phyloP scores from a whole-genome alignment of 2,329 filamentous ascomycete species.

The Colletotrichum viniferum region DNA sequence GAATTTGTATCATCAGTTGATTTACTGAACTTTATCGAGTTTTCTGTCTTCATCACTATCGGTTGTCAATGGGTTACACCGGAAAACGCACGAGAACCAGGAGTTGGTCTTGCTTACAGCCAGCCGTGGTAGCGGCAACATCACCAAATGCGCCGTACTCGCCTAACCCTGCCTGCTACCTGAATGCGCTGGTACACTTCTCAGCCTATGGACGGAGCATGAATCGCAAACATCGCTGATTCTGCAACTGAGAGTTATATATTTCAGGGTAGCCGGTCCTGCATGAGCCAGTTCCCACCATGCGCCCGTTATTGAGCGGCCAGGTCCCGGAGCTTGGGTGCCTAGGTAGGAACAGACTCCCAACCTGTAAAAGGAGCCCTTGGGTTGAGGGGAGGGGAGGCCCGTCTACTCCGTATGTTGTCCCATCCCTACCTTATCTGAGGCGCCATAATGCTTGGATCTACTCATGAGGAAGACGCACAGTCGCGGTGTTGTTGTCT shows the following conservation, averaged over 20 bases:
- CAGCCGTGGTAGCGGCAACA: not conserved
- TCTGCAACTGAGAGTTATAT: not conserved
- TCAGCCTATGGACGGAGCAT: not conserved
- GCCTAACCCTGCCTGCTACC: not conserved
- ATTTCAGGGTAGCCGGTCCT: not conserved
- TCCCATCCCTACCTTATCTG: not conserved
- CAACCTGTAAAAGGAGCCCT: not conserved
- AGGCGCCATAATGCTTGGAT: not conserved
- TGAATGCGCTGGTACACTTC: not conserved
- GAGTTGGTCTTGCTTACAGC: not conserved
- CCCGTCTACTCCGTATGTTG: not conserved
- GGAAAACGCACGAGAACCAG: not conserved
- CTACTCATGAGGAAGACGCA: not conserved
- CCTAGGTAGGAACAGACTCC: not conserved
- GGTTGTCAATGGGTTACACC: not conserved
- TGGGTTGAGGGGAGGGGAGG: not conserved
- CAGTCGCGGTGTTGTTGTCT: not conserved
- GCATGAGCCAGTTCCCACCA: not conserved
- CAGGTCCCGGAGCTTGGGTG: not conserved
- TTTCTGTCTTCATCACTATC: not conserved
- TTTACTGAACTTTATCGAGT: not conserved
- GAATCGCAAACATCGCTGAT: not conserved
- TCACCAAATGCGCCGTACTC: not conserved
- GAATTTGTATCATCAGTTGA: not conserved
- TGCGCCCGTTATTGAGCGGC: not conserved